Conservation (phyloP, 2,329 filamentous ascomycete genomes). For the Cladophialophora yegresii region DNA sequence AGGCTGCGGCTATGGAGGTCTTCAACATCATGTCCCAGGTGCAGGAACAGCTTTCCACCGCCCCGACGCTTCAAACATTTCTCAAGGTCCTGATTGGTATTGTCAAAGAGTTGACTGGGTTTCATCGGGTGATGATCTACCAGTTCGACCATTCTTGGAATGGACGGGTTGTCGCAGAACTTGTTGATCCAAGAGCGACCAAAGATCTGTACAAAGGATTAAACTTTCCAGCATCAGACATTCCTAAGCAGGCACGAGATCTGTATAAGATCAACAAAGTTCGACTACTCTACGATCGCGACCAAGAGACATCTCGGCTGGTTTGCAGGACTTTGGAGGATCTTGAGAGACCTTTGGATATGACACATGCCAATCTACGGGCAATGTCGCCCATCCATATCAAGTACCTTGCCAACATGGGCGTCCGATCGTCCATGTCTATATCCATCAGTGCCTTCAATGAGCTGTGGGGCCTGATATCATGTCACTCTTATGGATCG, state of each 20-base stretch:
- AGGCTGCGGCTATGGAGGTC: constrained; percentile 87
- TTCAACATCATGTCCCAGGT: constrained; percentile 92
- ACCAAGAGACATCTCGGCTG: constrained; percentile 74
- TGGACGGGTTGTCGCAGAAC: constrained; percentile 81
- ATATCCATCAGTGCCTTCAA: constrained; percentile 86
- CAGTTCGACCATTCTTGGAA: constrained; percentile 84
- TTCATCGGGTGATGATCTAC: constrained; percentile 90
- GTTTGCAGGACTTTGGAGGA: constrained; percentile 77
- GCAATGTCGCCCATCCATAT: constrained; percentile 90
- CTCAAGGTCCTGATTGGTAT: constrained; percentile 81
- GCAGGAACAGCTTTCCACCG: constrained; percentile 78
- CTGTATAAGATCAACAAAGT: constrained; percentile 90
- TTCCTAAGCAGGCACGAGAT: constrained; percentile 81
- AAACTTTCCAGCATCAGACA: constrained; percentile 86
- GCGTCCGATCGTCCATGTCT: constrained; percentile 90
- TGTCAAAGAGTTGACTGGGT: constrained; percentile 84
- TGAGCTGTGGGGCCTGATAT: constrained; percentile 84
- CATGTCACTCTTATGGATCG: constrained; percentile 77
- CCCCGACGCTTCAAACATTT: constrained; percentile 69
- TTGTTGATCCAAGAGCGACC: constrained; percentile 77
- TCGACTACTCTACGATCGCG: constrained; percentile 80
- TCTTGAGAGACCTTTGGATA: constrained; percentile 72
- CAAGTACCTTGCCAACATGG: constrained; percentile 87
- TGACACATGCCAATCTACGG: constrained; percentile 80
- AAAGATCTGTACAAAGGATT: constrained; percentile 84